These are phyloP conservation scores for Verticillium alfalfae DNA, from an alignment of 2,329 filamentous ascomycete genomes.

Conservation along the genomic window DNA sequence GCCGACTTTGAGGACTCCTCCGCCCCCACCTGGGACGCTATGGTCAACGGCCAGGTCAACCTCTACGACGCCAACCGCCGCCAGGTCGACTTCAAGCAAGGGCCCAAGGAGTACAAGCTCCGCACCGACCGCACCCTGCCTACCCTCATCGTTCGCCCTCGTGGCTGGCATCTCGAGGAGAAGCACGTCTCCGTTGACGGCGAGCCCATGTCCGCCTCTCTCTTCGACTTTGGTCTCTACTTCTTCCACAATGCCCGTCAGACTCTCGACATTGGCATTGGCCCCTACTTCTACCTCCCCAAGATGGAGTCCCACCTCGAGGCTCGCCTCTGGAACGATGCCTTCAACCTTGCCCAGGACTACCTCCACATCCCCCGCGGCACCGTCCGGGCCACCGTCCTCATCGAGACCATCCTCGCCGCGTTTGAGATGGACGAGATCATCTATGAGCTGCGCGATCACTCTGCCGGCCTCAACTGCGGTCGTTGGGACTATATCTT, in stretches of 20 bases:
- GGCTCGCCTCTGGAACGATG: conserved; percentile 87
- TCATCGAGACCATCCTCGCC: conserved; percentile 88
- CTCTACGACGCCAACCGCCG: conserved; percentile 82
- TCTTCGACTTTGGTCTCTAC: conserved; percentile 91
- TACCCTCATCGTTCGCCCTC: conserved; percentile 78
- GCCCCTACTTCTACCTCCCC: conserved; percentile 86
- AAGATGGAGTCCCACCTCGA: conserved; percentile 93
- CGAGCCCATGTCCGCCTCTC: conserved; percentile 74
- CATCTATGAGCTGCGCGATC: conserved; percentile 88
- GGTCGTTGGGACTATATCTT: conserved; percentile 96
- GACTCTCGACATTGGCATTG: conserved; percentile 67
- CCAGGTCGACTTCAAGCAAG: conserved; percentile 85
- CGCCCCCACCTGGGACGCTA: conserved; percentile 89
- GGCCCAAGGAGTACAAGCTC: conserved; percentile 85
- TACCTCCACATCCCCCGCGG: conserved; percentile 75
- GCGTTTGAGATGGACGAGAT: conserved; percentile 98
- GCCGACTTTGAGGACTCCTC: conserved; percentile 88
- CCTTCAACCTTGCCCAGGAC: conserved; percentile 84
- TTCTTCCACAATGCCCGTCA: conserved; percentile 91
- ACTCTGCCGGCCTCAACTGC: conserved; percentile 85
- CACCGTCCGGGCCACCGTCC: conserved; percentile 79
- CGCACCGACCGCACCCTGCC: conserved; percentile 73
- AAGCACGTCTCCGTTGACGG: conserved; percentile 88
- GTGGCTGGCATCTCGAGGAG: conserved; percentile 89
- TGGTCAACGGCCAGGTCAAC: conserved; percentile 89